These are phyloP conservation scores for Aphanomyces cochlioides DNA, from an alignment of 352 stramenopile species.

Conservation along the genomic window DNA sequence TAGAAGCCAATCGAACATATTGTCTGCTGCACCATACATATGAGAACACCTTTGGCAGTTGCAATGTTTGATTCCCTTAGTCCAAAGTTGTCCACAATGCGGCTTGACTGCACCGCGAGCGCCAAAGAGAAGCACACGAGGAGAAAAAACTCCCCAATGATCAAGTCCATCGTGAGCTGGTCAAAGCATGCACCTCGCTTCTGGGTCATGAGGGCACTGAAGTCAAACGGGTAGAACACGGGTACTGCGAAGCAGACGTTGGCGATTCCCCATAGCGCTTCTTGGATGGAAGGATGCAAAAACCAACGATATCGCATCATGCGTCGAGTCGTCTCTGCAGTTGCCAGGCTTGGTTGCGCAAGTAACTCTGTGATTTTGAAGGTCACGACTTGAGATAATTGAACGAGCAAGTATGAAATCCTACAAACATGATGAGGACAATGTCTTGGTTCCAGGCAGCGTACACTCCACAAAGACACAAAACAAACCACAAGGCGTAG, in stretches of 20 bases:
- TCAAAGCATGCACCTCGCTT: constrained; percentile 2
- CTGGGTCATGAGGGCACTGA: not conserved
- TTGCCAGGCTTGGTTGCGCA: not conserved
- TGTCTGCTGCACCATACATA: not conserved
- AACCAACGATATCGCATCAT: constrained; percentile 9
- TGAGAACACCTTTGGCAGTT: not conserved
- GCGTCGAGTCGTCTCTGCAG: not conserved
- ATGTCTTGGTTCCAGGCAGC: not conserved
- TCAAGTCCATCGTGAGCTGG: not conserved
- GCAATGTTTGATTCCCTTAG: not conserved
- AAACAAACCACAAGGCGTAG: not conserved
- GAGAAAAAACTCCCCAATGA: not conserved
- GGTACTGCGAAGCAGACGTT: not conserved
- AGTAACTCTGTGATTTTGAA: constrained; percentile 20
- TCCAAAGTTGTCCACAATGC: constrained; percentile 16
- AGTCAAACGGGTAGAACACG: constrained; percentile 8
- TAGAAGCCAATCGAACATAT: not conserved
- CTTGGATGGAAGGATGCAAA: constrained; percentile 1
- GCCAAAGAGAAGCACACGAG: not conserved
- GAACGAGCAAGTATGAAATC: constrained; percentile 9
- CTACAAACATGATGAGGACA: not conserved
- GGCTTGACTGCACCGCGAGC: not conserved
- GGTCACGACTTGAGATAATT: not conserved
- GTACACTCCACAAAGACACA: not conserved
- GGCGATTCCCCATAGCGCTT: not conserved